Base-by-base conservation (phyloP, 768 basidiomycete genomes). In the Amanita exitialis region DNA sequence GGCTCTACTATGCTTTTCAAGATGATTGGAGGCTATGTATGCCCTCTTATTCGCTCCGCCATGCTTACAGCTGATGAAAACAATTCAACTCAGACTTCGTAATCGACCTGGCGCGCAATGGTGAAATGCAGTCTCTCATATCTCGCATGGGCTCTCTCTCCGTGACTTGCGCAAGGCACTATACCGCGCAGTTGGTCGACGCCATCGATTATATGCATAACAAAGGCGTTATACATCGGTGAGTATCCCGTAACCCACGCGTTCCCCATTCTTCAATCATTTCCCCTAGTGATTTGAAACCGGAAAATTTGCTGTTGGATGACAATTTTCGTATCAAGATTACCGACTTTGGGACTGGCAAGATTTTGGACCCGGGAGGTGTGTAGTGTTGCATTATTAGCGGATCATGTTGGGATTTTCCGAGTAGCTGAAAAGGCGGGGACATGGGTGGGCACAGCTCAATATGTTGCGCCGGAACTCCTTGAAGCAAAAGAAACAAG, bases 321-420 rank as follows among this genome's bases (percentile, higher is more conserved):
- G 77, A 77, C 32, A 77, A 82, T 13, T 88, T 84, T 68, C 82
- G 91, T 49, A 80, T 96, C 62, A 95, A 92, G 65, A 78, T 99
- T n/a, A 90, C 92, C 13, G 96, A 99, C 64, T 98, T 98, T 66
- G 96, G 96, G 5, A 94, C 91, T 3, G 91, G 91, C 16, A 87
- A 88, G 67, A 70, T 88, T 54, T 68, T 83, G 30, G 79, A 83
- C 54, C 38, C 36, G 9, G 52, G 45, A 18, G 39, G 52, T 53
- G 36, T 27, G 52, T 41, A 23, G 15, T 41, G 64, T 65, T 13
- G 65, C 62, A 38, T 67, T 2, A 67, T 68, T 58, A 61, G 65
- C 41, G 61, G 60, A 63, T 63, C n/a, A 61, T 56, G 55, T 30
- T 66, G 59, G 46, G 62, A 59, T 41, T 63, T 57, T 27, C 55